Percentiles rank a stretch among this genome's conserved stretches.
These are phyloP conservation scores for Coix lacrymajobi DNA, from an alignment of 176 grass and related monocot genomes.

Conservation along the genomic window DNA sequence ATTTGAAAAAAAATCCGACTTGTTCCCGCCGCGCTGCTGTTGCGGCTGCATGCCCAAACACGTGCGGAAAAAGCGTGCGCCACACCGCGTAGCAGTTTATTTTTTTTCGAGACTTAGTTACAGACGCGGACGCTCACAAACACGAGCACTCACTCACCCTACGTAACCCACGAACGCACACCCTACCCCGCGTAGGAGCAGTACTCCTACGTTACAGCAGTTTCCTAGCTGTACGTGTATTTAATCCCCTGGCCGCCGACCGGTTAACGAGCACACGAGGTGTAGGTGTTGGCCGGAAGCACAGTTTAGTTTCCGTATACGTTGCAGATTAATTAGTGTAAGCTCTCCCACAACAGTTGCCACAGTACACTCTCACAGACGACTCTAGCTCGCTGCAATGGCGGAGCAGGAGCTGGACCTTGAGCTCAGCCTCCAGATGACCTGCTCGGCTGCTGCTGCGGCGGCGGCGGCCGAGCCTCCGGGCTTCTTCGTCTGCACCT, in stretches of 20 bases:
- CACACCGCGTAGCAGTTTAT: too few relatives aligned
- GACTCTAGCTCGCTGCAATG: neutral
- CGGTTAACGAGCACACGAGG: too few relatives aligned
- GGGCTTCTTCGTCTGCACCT: constrained; percentile 55
- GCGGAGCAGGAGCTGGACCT: constrained; percentile 25
- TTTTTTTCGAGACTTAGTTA: too few relatives aligned
- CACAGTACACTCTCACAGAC: neutral
- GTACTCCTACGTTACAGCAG: too few relatives aligned
- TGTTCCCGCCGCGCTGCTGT: neutral
- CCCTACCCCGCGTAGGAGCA: too few relatives aligned
- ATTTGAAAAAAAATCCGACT: too few relatives aligned
- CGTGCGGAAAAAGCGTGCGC: neutral
- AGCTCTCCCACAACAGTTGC: neutral
- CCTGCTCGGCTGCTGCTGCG: neutral
- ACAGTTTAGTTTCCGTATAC: too few relatives aligned
- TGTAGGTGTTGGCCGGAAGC: too few relatives aligned
- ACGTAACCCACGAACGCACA: too few relatives aligned
- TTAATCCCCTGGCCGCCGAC: neutral
- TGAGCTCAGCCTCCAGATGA: constrained; percentile 21
- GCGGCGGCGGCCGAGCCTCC: constrained; percentile 14
- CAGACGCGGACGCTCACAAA: too few relatives aligned
- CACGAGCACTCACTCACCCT: too few relatives aligned
- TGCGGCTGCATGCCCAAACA: neutral
- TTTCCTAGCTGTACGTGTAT: neutral
- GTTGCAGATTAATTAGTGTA: neutral